Evolutionary conservation across 2,329 filamentous ascomycete species (phyloP), one percentile per base, ranked within the genome.

Genomic region (Fusarium staphyleae): DNA sequence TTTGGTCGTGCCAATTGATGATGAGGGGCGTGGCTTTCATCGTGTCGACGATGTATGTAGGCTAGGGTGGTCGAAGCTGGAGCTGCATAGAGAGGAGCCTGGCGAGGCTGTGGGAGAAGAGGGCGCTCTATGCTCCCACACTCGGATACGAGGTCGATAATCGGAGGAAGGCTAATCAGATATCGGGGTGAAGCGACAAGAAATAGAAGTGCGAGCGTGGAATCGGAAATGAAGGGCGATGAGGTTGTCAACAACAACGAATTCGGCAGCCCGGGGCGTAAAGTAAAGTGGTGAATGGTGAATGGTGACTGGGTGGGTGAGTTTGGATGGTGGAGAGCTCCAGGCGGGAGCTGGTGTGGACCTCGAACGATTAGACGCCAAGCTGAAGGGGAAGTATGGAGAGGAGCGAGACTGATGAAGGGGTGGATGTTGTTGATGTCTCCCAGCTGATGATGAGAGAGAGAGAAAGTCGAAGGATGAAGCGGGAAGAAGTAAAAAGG

Each of bases 1-100:
- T 96, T 72, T 96, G 91, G 75, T 97, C 91, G 77, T 99, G 96
- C 95, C 95, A 99, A 81, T 96, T 91, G 78, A 99, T 93, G 72
- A 98, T 93, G 66, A 99, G 84, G 67, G 95, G 93, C 70, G 91
- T 88, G 72, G 92, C 93, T 84, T 96, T 98, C 95, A 99, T 99
- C 72, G 75, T 80, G 75, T 70, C 70, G 66, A 66, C 52, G 49
- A 52, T 52, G 46, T 19, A 54, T 40, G 42, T 51, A 48, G 60
- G 53, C 63, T 66, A 64, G 36, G 64, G 65, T 39, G 62, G 67
- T 50, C 46, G 62, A 52, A 48, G 56, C 52, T 62, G 52, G 63
- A 65, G 64, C 66, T 56, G 70, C 72, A 73, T 73, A 63, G 55
- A 62, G 60, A 63, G 52, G 41, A 42, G 54, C 55, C 55, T 57